These are phyloP conservation scores for Papiliotrema laurentii DNA, from an alignment of 1,284 basidiomycete species.

Conservation along the genomic window DNA sequence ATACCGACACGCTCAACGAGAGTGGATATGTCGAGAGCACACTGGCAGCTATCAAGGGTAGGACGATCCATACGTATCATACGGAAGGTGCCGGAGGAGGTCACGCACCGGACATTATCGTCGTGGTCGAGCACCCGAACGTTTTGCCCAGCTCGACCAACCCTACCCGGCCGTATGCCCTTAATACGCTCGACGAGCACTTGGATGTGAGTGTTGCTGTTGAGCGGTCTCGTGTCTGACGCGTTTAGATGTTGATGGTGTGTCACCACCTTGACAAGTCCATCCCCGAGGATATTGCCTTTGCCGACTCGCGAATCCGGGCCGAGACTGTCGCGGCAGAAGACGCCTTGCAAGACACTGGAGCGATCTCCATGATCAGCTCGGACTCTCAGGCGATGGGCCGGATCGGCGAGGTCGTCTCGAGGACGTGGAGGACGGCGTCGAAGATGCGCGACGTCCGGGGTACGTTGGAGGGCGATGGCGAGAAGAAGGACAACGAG, in stretches of 20 bases:
- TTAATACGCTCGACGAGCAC: conserved; percentile 95
- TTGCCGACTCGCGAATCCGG: conserved; percentile 95
- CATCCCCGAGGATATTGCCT: conserved; percentile 91
- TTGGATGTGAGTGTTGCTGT: conserved; percentile 65
- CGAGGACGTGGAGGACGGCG: conserved; percentile 93
- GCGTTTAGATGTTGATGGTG: conserved; percentile 90
- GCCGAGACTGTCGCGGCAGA: conserved; percentile 97
- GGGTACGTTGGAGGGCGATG: conserved; percentile 72
- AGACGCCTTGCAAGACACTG: conserved; percentile 89
- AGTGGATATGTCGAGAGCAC: conserved; percentile 71
- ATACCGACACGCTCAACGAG: conserved; percentile 95
- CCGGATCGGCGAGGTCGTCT: conserved; percentile 88
- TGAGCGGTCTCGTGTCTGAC: conserved; percentile 5
- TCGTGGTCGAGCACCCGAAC: conserved; percentile 83
- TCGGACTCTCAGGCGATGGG: conserved; percentile 98
- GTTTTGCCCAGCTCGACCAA: conserved; percentile 98
- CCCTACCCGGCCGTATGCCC: conserved; percentile 87
- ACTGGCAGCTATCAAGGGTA: conserved; percentile 79
- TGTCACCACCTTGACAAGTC: conserved; percentile 84
- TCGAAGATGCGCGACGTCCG: conserved; percentile 82
- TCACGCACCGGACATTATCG: conserved; percentile 97
- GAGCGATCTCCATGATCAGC: conserved; percentile 94
- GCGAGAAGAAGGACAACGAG: conserved; percentile 71
- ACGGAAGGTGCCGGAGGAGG: conserved; percentile 93
- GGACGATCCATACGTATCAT: conserved; percentile 98